Percentiles rank a stretch among this genome's conserved stretches.
Evolutionary conservation across 257 asterid genomes (phyloP).

Genomic region (Solanum pinnatisectum): DNA sequence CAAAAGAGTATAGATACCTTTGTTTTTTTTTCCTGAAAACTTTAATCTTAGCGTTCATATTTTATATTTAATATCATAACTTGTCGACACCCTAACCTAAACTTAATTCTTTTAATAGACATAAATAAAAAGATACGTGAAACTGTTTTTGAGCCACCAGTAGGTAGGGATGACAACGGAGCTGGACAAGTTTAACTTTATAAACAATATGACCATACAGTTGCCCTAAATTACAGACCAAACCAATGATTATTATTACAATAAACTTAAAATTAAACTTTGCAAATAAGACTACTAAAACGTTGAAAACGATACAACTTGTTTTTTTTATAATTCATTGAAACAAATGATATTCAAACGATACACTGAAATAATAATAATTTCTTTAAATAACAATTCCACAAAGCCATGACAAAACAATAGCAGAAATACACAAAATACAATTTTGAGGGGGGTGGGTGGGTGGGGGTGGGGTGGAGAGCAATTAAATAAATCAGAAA

Average conservation of each 20-base stretch:
- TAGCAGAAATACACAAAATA: not conserved
- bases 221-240: not conserved
- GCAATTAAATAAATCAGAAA: not conserved
- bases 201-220: not conserved
- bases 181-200: not conserved
- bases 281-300: not conserved
- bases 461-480: not conserved
- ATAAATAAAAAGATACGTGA: too few relatives aligned
- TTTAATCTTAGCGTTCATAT: not conserved
- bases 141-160: too few relatives aligned
- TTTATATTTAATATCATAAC: too few relatives aligned
- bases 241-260: not conserved
- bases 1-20: not conserved
- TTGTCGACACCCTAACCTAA: not conserved
- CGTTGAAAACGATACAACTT: not conserved
- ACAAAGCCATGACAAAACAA: not conserved
- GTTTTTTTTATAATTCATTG: not conserved
- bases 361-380: not conserved
- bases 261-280: not conserved
- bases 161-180: too few relatives aligned
- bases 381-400: conserved; percentile 10
- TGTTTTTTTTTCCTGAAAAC: not conserved
- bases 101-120: too few relatives aligned
- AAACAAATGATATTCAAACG: not conserved
- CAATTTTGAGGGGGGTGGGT: not conserved